Percentiles rank a stretch among this genome's conserved stretches.
phyloP scores from a whole-genome alignment of 164 flowering plant genomes.

The Umbellularia californica region DNA sequence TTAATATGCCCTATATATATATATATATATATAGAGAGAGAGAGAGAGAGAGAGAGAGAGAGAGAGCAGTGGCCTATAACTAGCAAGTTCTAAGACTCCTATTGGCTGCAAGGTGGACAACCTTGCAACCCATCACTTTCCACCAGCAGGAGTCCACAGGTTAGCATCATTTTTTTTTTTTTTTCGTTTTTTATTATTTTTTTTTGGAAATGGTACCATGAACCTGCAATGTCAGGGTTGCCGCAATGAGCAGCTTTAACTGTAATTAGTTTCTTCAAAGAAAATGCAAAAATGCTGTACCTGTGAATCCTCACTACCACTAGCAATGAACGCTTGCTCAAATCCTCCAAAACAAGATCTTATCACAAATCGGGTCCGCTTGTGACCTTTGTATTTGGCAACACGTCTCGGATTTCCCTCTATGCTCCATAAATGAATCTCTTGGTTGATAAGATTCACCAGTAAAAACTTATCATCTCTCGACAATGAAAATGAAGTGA shows the following conservation, averaged over 20 bases:
- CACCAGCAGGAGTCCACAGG: not conserved
- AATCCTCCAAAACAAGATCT: constrained; percentile 85
- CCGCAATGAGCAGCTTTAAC: too few relatives aligned
- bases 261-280: too few relatives aligned
- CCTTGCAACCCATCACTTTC: too few relatives aligned
- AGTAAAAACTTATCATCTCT: constrained; percentile 49
- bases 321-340: constrained; percentile 70
- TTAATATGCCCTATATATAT: not conserved
- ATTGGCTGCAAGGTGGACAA: too few relatives aligned
- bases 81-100: too few relatives aligned
- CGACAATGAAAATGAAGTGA: constrained; percentile 71
- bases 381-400: constrained; percentile 67
- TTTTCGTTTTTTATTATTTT: too few relatives aligned
- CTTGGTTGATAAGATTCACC: constrained; percentile 65
- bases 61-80: too few relatives aligned
- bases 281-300: constrained; percentile 24
- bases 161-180: not conserved
- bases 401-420: constrained; percentile 44
- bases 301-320: constrained; percentile 94
- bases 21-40: too few relatives aligned
- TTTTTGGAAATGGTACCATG: too few relatives aligned
- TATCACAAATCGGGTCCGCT: constrained; percentile 58
- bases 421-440: constrained; percentile 77
- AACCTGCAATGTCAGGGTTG: too few relatives aligned
- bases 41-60: too few relatives aligned